Base-by-base conservation (phyloP, 257 asterid genomes). In the Anisodus tanguticus region DNA sequence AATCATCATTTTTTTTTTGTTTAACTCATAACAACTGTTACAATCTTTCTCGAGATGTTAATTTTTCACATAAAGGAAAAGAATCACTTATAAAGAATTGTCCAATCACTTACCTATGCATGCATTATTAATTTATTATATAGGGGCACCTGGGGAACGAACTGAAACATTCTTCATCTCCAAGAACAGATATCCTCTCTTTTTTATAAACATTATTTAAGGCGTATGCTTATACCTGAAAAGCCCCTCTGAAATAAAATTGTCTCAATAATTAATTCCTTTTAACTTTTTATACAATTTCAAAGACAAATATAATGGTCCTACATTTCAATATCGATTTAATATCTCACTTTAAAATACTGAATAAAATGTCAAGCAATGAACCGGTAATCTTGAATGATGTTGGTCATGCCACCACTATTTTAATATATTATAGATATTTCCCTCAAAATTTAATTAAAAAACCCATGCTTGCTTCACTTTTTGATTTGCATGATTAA, bases 91-190 rank as follows among this genome's bases (percentile, higher is more conserved):
- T 19, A 71, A 47, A 47, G 17, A 72, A 47, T 49, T 49, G 62
- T 12, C 62, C 62, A 55, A 55, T 55, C 19, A 26, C 60, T n/a
- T 49, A 70, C 43, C 35, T 70, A n/a, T 71, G 57, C 57, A 72
- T 72, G 43, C 43, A 47, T 49, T 74, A 74, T 31, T 31, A 31
- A 31, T 31, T 31, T 31, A 31, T 74, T 11, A 49, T 47, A 49
- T 19, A 69, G 43, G 43, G 80, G 62, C 9, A 8, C 58, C 62
- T 74, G 3, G 62, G 81, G 49, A 74, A 74, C 12, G 62, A 12
- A 49, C 39, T 74, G 39, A 74, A 74, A 74, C 81, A 49, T 74
- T 49, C 81, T 49, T 22, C 62, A 4, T 74, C 62, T 74, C 62
- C 81, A 49, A 13, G 41, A 49, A 74, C 5, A 74, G n/a, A 47